These are phyloP conservation scores for Fusarium abutilonis DNA, from an alignment of 2,329 filamentous ascomycete species.

Conservation along the genomic window DNA sequence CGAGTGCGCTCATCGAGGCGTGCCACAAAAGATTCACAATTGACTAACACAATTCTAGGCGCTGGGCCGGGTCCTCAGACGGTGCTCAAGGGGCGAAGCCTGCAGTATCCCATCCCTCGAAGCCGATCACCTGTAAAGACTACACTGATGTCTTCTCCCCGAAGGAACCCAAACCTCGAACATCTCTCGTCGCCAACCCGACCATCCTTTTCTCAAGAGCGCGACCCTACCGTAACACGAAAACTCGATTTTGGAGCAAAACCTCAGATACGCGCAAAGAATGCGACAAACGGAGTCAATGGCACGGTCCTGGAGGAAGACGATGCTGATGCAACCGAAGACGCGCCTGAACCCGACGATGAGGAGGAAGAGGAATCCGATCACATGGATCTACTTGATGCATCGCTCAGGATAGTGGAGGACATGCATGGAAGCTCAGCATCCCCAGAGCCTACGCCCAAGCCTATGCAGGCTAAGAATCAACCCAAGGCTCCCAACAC, in stretches of 20 bases:
- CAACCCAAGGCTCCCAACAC: constrained; percentile 8
- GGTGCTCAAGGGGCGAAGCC: constrained; percentile 61
- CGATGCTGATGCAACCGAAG: constrained; percentile 44
- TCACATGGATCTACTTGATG: constrained; percentile 50
- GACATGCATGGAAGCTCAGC: constrained; percentile 43
- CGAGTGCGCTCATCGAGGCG: constrained; percentile 51
- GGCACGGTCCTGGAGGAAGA: constrained; percentile 44
- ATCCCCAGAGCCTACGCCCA: constrained; percentile 16
- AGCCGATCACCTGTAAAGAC: constrained; percentile 72
- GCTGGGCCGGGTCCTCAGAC: constrained; percentile 65
- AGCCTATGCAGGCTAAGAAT: neutral
- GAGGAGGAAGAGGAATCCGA: constrained; percentile 40
- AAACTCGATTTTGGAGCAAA: constrained; percentile 61
- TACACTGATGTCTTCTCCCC: constrained; percentile 67
- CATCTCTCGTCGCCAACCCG: constrained; percentile 62
- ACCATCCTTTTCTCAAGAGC: constrained; percentile 50
- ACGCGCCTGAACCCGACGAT: constrained; percentile 35
- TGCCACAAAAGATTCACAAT: neutral
- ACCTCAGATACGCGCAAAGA: constrained; percentile 11
- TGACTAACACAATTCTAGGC: constrained; percentile 51
- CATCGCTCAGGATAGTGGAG: constrained; percentile 57
- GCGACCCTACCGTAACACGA: constrained; percentile 59
- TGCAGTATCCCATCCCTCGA: constrained; percentile 59
- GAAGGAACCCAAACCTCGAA: constrained; percentile 67
- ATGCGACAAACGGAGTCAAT: constrained; percentile 46